Conservation (phyloP, 2,329 filamentous ascomycete genomes). For the Xylariaceae sp. region DNA sequence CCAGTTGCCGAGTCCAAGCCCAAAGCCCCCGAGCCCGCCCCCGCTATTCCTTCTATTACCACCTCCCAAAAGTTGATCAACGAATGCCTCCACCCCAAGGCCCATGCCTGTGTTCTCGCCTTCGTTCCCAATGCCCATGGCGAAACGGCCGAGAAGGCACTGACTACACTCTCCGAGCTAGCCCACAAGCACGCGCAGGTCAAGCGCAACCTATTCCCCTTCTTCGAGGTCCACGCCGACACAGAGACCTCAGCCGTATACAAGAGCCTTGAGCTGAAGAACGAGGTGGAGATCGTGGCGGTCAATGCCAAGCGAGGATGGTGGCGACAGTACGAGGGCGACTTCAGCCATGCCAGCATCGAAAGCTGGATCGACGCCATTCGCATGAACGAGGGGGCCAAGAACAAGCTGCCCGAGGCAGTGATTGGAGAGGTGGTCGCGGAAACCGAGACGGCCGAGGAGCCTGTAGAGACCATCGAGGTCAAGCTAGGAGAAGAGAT, state of each 20-base stretch:
- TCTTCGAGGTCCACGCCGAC: constrained; percentile 68
- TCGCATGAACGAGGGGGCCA: constrained; percentile 80
- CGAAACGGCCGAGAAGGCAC: constrained; percentile 52
- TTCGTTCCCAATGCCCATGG: constrained; percentile 58
- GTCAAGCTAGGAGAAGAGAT: constrained; percentile 35
- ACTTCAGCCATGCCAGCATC: constrained; percentile 60
- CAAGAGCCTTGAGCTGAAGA: constrained; percentile 59
- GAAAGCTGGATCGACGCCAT: constrained; percentile 91
- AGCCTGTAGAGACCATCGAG: constrained; percentile 44
- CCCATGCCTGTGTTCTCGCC: constrained; percentile 79
- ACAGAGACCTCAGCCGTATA: constrained; percentile 57
- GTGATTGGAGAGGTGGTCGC: constrained; percentile 48
- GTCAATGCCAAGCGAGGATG: constrained; percentile 82
- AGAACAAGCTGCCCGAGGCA: constrained; percentile 68
- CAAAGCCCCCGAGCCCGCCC: constrained; percentile 51
- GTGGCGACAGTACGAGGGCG: constrained; percentile 72
- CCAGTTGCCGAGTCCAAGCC: constrained; percentile 42
- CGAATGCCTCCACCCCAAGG: constrained; percentile 72
- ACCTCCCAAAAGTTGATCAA: constrained; percentile 63
- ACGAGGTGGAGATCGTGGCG: constrained; percentile 70
- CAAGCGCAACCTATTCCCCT: constrained; percentile 73
- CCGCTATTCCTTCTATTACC: constrained; percentile 64
- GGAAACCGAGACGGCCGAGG: constrained; percentile 31
- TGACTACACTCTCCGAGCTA: constrained; percentile 68
- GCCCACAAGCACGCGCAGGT: constrained; percentile 70